A percentile compares a stretch with the other conserved stretches of the same genome.
Conservation (phyloP, 352 stramenopile species). For the Phytophthora cactorum region DNA sequence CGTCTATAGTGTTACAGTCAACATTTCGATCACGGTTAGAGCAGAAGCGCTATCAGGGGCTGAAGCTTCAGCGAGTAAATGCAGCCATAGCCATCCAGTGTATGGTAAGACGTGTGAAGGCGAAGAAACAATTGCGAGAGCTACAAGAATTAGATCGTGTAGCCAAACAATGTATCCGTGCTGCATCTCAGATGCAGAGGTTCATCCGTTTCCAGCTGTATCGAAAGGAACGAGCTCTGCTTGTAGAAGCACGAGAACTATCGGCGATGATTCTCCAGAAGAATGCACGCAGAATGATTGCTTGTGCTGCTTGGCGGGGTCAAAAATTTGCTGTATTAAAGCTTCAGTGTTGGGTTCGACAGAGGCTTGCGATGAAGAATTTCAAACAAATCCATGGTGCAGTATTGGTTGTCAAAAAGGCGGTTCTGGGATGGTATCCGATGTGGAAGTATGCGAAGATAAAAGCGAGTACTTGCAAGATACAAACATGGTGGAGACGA, state of each 20-base stretch:
- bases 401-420: slow-evolving; percentile 6
- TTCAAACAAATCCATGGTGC: slow-evolving; percentile 20
- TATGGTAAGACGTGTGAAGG: slow-evolving; percentile 27
- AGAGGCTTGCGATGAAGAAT: slow-evolving; percentile 15
- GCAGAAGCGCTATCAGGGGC: slow-evolving; percentile 65
- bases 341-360: slow-evolving; percentile 55
- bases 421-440: slow-evolving; percentile 31
- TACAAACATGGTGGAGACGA: slow-evolving; percentile 66
- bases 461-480: neutral
- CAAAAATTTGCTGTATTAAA: slow-evolving; percentile 19
- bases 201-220: slow-evolving; percentile 49
- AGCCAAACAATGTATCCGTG: neutral
- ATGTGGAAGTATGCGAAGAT: slow-evolving; percentile 25
- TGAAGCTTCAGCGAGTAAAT: slow-evolving; percentile 49
- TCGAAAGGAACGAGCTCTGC: slow-evolving; percentile 43
- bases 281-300: slow-evolving; percentile 41
- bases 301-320: slow-evolving; percentile 2
- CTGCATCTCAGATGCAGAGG: slow-evolving; percentile 40
- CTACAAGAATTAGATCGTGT: slow-evolving; percentile 28
- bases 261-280: slow-evolving; percentile 63
- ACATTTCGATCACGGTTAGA: slow-evolving; percentile 60
- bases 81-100: slow-evolving; percentile 56
- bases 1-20: slow-evolving; percentile 70
- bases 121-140: slow-evolving; percentile 14
- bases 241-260: slow-evolving; percentile 40